These are phyloP conservation scores for Coemansia sp. DNA, from an alignment of 192 early-diverging fungal species.

Conservation along the genomic window DNA sequence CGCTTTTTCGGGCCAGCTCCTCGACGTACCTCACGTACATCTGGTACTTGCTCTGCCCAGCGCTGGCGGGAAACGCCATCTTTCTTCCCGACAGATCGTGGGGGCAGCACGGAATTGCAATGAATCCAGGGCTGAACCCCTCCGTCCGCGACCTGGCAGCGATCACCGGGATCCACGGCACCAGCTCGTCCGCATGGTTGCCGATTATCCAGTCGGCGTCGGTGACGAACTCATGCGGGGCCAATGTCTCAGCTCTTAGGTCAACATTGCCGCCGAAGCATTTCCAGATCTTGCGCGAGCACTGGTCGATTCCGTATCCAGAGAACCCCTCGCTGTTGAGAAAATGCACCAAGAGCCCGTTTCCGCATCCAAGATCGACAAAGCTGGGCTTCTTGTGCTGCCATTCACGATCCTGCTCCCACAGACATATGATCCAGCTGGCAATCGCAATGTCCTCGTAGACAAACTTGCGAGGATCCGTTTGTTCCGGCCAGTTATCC, in stretches of 20 bases:
- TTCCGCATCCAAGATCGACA: slow-evolving; percentile 84
- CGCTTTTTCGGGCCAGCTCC: slow-evolving; percentile 54
- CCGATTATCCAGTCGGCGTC: slow-evolving; percentile 73
- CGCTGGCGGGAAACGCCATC: slow-evolving; percentile 40
- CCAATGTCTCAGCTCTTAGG: slow-evolving; percentile 58
- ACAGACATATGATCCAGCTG: slow-evolving; percentile 74
- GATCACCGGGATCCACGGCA: slow-evolving; percentile 81
- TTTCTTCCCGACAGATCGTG: slow-evolving; percentile 67
- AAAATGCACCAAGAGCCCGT: slow-evolving; percentile 75
- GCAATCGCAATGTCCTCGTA: slow-evolving; percentile 88
- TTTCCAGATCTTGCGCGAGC: slow-evolving; percentile 74
- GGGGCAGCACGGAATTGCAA: slow-evolving; percentile 85
- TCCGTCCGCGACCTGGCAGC: slow-evolving; percentile 44
- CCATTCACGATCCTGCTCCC: slow-evolving; percentile 49
- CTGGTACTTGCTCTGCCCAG: slow-evolving; percentile 64
- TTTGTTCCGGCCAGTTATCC: slow-evolving; percentile 75
- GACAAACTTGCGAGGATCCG: slow-evolving; percentile 79
- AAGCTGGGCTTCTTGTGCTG: slow-evolving; percentile 53
- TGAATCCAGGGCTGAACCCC: slow-evolving; percentile 32
- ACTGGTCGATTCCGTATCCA: slow-evolving; percentile 75
- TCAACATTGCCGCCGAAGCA: slow-evolving; percentile 47
- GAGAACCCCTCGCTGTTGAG: slow-evolving; percentile 66
- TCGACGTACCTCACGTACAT: slow-evolving; percentile 64
- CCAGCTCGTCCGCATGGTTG: slow-evolving; percentile 87
- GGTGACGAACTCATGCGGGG: slow-evolving; percentile 28